Evolutionary conservation across 306 rosid genomes (phyloP).

Genomic region (Cucumis hystrix): DNA sequence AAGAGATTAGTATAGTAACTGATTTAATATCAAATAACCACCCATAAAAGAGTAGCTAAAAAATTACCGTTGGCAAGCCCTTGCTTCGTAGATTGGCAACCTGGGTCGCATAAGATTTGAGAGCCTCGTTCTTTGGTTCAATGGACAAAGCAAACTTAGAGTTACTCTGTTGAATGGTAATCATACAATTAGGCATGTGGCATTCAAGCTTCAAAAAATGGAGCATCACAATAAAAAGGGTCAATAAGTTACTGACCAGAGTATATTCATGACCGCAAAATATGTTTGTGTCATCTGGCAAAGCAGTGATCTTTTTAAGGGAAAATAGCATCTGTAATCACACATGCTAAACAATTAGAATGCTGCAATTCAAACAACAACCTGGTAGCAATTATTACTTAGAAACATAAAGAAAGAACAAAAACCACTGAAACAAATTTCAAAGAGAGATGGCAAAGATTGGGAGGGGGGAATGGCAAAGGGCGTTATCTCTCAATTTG

Average conservation of each 20-base stretch:
- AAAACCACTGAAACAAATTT: background rate
- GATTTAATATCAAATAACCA: background rate
- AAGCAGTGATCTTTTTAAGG: constrained; percentile 52
- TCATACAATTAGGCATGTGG: constrained; percentile 12
- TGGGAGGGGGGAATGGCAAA: background rate
- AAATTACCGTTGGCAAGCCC: constrained; percentile 78
- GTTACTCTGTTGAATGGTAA: constrained; percentile 47
- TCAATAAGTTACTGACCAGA: constrained; percentile 34
- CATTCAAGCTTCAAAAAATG: background rate
- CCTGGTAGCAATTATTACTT: background rate
- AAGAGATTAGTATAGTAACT: background rate
- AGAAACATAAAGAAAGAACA: background rate
- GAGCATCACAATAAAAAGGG: background rate
- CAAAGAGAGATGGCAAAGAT: background rate
- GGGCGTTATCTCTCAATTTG: background rate
- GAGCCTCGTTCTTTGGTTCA: constrained; percentile 79
- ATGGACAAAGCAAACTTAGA: constrained; percentile 77
- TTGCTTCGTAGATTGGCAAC: constrained; percentile 58
- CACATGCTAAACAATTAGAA: constrained; percentile 5
- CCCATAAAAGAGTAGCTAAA: background rate
- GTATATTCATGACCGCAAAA: constrained; percentile 89
- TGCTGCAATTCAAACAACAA: background rate
- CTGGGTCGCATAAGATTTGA: constrained; percentile 60
- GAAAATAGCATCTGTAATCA: constrained; percentile 68
- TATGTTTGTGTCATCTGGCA: constrained; percentile 69